Evolutionary conservation across 768 basidiomycete species (phyloP).

Genomic region (Russula sp.): DNA sequence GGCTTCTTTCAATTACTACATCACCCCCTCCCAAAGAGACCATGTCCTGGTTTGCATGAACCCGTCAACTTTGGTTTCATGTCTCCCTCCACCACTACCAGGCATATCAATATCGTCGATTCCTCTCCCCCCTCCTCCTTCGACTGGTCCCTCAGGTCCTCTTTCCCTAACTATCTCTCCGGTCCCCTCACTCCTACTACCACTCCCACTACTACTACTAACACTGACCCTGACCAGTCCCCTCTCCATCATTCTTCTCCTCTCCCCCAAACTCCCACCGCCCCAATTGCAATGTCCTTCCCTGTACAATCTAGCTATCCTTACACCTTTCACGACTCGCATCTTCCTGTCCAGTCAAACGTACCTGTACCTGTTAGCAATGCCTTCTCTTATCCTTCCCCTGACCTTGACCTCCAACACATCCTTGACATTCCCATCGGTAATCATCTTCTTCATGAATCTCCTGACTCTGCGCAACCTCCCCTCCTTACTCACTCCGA

Average conservation of each 20-base stretch:
- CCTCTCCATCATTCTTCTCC: conserved; percentile 2
- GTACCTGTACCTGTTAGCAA: conserved; percentile 6
- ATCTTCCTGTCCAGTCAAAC: conserved; percentile 12
- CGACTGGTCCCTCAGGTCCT: conserved; percentile 8
- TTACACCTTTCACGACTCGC: conserved; percentile 19
- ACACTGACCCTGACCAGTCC: conserved; percentile 6
- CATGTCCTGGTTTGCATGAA: background rate
- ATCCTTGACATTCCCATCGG: conserved; percentile 19
- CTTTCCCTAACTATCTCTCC: conserved; percentile 12
- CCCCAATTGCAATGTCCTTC: conserved; percentile 18
- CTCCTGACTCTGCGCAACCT: conserved; percentile 1
- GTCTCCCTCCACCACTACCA: conserved; percentile 17
- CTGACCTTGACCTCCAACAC: conserved; percentile 18
- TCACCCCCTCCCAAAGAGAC: background rate
- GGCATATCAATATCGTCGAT: background rate
- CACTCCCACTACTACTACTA: background rate
- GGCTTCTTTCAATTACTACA: conserved; percentile 4
- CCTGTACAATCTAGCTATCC: conserved; percentile 20
- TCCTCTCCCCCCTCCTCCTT: background rate
- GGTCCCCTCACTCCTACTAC: background rate
- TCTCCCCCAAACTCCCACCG: background rate
- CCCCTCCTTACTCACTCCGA: conserved; percentile 14
- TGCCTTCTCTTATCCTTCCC: conserved; percentile 16
- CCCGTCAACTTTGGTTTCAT: background rate
- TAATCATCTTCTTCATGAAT: conserved; percentile 13